A percentile compares a stretch with the other conserved stretches of the same genome.
These are phyloP conservation scores for Aspergillus baeticus DNA, from an alignment of 495 filamentous ascomycete genomes.

Conservation along the genomic window DNA sequence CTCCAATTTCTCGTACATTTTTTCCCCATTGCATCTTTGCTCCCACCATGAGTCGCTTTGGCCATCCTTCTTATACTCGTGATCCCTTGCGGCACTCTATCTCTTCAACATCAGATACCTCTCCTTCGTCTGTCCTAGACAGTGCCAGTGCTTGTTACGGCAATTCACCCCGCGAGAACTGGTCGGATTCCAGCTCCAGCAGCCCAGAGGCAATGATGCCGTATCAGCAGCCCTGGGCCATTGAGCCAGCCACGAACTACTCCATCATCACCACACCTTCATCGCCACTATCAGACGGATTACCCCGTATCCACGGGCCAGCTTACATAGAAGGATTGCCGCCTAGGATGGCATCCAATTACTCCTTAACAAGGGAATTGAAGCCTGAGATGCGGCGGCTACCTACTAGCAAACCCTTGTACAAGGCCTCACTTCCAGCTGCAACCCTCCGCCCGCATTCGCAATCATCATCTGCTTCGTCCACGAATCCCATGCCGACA, in stretches of 20 bases:
- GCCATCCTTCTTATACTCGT: constrained; percentile 29
- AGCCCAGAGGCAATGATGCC: constrained; percentile 21
- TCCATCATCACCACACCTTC: constrained; percentile 15
- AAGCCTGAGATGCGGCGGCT: constrained; percentile 16
- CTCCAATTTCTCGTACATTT: not conserved
- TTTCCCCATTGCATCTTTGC: not conserved
- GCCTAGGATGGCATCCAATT: constrained; percentile 11
- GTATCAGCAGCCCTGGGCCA: constrained; percentile 18
- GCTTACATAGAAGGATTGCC: constrained; percentile 11
- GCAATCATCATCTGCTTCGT: constrained; percentile 1
- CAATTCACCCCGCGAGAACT: constrained; percentile 17
- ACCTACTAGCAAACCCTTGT: constrained; percentile 9
- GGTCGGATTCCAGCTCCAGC: constrained; percentile 28
- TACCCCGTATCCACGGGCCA: constrained; percentile 15
- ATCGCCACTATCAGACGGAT: constrained; percentile 15
- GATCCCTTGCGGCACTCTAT: constrained; percentile 18
- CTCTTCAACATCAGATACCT: constrained; percentile 22
- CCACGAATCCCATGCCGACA: constrained; percentile 6
- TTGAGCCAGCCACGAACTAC: constrained; percentile 12
- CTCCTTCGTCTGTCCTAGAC: constrained; percentile 14
- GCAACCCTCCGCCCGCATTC: constrained; percentile 11
- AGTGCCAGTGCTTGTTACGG: constrained; percentile 17
- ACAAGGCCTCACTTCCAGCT: constrained; percentile 4
- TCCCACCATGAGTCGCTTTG: constrained; percentile 17
- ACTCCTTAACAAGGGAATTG: constrained; percentile 12